Base-by-base conservation (phyloP, 768 basidiomycete species). In the Multifurca ochricompacta region DNA sequence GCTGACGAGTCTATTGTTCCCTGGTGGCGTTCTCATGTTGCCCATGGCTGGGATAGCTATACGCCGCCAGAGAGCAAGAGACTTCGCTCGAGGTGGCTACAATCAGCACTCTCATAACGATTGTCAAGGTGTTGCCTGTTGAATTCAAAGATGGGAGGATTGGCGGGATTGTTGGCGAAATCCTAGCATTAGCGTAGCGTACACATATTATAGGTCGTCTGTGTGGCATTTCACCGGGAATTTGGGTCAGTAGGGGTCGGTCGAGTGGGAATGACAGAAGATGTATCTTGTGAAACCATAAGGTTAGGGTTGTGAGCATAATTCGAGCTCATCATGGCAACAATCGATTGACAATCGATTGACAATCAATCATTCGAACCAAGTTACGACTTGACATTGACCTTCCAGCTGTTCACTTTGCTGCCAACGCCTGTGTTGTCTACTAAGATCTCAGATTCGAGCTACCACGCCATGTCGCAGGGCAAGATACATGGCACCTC, bases 81-180 rank as follows among this genome's bases (percentile, higher is more conserved):
- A 57, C 48, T 5, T 60, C 71, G 5, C 64, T 79, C 23, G 68
- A 73, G 21, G 67, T 67, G 10, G 62, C 69, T 4, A 79, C 78
- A 61, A 62, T 64, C 16, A 66, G 65, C 30, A 70, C 75, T 51
- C 67, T 82, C 41, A 66, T 64, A 45, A 70, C 74, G 32, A 67
- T 67, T 19, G 59, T 80, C 21, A 65, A 65, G 34, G 65, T 68
- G 25, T 65, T 80, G 16, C 70, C 74, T n/a, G 63, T 66, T 1
- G 67, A 67, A 16, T 85, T 85, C 69, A 62, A 70, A 36, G 87
- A 90, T 46, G 74, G 75, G 49, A 79, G 87, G 54, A 70, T 88
- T 44, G 67, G 71, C 62, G 75, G 70, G 39, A 64, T 86, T 31
- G 65, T 69, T 25, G 64, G 61, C 43, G 85, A 83, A 64, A 75